Conservation (phyloP, 164 flowering plant genomes). For the Piper betle region DNA sequence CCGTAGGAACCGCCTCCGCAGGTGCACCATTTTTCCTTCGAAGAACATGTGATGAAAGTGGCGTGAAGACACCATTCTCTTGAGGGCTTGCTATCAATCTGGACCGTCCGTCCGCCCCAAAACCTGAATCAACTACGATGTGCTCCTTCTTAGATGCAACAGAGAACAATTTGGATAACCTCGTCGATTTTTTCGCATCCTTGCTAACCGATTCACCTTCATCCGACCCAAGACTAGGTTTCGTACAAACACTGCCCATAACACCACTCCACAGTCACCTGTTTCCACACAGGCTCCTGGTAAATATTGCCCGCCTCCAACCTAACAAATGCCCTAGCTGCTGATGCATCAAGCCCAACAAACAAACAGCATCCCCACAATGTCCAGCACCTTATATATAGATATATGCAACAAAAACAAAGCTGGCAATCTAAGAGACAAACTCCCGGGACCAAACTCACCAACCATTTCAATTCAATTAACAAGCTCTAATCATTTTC, state of each 20-base stretch:
- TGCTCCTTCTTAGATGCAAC: slow-evolving; percentile 38
- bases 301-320: neutral
- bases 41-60: slow-evolving; percentile 7
- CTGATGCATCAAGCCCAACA: slow-evolving; percentile 11
- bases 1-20: slow-evolving; percentile 3
- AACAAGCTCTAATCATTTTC: too few species aligned
- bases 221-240: slow-evolving; percentile 19
- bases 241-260: slow-evolving; percentile 95
- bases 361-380: slow-evolving; percentile 1
- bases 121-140: slow-evolving; percentile 15
- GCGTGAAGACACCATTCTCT: slow-evolving; percentile 7
- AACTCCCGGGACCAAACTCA: too few species aligned
- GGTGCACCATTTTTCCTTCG: slow-evolving; percentile 3
- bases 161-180: slow-evolving; percentile 24
- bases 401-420: too few species aligned
- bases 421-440: too few species aligned
- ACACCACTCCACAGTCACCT: slow-evolving; percentile 6
- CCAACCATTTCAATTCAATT: too few species aligned
- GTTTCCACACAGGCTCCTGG: slow-evolving; percentile 8
- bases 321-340: neutral
- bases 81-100: slow-evolving; percentile 9
- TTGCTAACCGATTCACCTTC: slow-evolving; percentile 11
- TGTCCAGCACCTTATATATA: neutral
- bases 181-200: slow-evolving; percentile 17
- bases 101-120: slow-evolving; percentile 7